Evolutionary conservation across 1,284 basidiomycete genomes (phyloP).

Genomic region (Boletus hoseneyae): DNA sequence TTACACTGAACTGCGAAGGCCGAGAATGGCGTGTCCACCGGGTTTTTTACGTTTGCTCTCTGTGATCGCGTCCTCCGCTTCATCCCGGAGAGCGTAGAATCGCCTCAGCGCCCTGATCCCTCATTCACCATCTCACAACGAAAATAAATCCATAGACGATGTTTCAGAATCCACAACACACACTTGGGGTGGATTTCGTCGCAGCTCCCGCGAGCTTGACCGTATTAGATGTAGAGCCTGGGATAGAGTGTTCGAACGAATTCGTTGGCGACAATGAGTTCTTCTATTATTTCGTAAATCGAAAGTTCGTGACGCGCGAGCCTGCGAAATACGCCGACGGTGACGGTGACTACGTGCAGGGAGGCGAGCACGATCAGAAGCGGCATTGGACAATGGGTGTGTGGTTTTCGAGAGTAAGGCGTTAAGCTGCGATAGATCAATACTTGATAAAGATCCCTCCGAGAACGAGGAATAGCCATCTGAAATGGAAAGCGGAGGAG

Average conservation of each 20-base stretch:
- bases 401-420: conserved; percentile 49
- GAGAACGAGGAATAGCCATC: conserved; percentile 62
- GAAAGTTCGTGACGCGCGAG: conserved; percentile 61
- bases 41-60: conserved; percentile 64
- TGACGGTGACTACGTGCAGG: conserved; percentile 58
- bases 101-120: conserved; percentile 58
- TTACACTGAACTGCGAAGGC: conserved; percentile 68
- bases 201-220: conserved; percentile 27
- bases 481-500: conserved; percentile 63
- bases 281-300: conserved; percentile 78
- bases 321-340: conserved; percentile 63
- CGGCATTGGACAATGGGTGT: conserved; percentile 34
- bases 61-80: conserved; percentile 61
- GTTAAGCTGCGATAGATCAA: conserved; percentile 64
- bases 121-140: conserved; percentile 59
- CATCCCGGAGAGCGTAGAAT: conserved; percentile 66
- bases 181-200: conserved; percentile 40
- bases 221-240: conserved; percentile 11
- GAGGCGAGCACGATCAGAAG: conserved; percentile 39
- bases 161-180: conserved; percentile 58
- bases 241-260: conserved; percentile 7
- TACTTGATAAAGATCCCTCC: conserved; percentile 70
- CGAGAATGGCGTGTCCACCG: conserved; percentile 67
- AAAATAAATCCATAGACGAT: conserved; percentile 43
- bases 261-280: conserved; percentile 40